Conservation (phyloP, 768 basidiomycete genomes). For the Lactarius pseudohatsudake region DNA sequence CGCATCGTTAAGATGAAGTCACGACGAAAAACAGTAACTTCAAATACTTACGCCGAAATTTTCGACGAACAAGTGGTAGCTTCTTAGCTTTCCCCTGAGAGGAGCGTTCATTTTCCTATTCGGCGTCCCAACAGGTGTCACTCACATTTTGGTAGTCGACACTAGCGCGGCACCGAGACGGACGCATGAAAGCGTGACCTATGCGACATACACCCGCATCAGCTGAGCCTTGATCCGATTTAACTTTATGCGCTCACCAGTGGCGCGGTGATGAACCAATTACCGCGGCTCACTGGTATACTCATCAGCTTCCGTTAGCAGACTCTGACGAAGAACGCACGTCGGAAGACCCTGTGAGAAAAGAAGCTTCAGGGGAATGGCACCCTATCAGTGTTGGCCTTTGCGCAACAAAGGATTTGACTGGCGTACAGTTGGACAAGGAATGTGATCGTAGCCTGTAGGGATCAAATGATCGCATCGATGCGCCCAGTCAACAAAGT, state of each 20-base stretch:
- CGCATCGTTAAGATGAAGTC: not conserved
- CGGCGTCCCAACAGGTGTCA: not conserved
- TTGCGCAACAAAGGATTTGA: not conserved
- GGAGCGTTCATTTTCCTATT: not conserved
- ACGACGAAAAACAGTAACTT: not conserved
- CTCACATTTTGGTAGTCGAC: conserved; percentile 16
- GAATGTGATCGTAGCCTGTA: conserved; percentile 16
- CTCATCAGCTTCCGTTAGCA: not conserved
- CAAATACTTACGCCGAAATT: conserved; percentile 12
- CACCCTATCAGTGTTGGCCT: not conserved
- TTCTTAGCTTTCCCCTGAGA: conserved; percentile 9
- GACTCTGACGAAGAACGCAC: conserved; percentile 1
- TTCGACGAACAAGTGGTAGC: conserved; percentile 7
- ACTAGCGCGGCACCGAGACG: conserved; percentile 10
- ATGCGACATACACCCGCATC: not conserved
- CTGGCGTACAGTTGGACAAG: conserved; percentile 11
- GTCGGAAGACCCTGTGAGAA: conserved; percentile 11
- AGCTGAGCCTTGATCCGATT: not conserved
- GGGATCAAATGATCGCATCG: not conserved
- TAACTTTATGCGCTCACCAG: not conserved
- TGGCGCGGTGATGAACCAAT: conserved; percentile 18
- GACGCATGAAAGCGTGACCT: conserved; percentile 4
- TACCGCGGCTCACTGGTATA: conserved; percentile 11
- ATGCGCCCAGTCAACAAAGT: not conserved
- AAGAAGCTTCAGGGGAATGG: conserved; percentile 15